Conservation (phyloP, 352 stramenopile genomes). For the Phytophthora sp. region DNA sequence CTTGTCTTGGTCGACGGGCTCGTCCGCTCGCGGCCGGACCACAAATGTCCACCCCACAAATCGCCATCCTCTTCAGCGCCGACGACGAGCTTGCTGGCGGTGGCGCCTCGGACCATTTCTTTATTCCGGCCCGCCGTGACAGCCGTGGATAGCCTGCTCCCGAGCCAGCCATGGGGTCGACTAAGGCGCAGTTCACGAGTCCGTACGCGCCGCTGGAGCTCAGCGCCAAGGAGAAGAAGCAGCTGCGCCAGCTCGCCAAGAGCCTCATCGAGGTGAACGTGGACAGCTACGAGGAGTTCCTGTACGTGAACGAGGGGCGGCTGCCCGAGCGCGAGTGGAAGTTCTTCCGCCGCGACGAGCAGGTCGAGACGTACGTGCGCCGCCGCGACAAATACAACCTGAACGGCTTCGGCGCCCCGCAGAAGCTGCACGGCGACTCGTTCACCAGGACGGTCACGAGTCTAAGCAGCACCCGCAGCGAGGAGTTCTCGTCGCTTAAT, state of each 20-base stretch:
- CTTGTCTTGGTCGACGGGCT: conserved; percentile 6
- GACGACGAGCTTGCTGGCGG: not conserved
- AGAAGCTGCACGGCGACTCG: conserved; percentile 19
- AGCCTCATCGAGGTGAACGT: conserved; percentile 20
- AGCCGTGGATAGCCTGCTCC: conserved; percentile 4
- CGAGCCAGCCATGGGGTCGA: conserved; percentile 7
- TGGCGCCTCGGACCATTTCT: not conserved
- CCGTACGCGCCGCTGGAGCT: conserved; percentile 15
- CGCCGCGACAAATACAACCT: conserved; percentile 18
- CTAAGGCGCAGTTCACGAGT: conserved; percentile 9
- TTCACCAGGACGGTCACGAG: conserved; percentile 6
- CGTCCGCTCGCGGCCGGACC: too few species aligned
- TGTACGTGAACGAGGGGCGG: not conserved
- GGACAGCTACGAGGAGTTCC: conserved; percentile 21
- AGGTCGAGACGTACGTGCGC: conserved; percentile 19
- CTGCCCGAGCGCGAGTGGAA: conserved; percentile 16
- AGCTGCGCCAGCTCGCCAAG: conserved; percentile 13
- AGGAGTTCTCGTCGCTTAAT: conserved; percentile 17
- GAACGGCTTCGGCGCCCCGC: conserved; percentile 9
- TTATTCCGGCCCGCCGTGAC: not conserved
- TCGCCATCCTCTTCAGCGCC: not conserved
- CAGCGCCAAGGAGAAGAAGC: conserved; percentile 10
- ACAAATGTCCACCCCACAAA: conserved; percentile 2
- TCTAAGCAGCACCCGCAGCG: conserved; percentile 6
- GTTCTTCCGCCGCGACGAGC: conserved; percentile 16